Conservation (phyloP, 2,329 filamentous ascomycete species). For the Talaromyces funiculosus region DNA sequence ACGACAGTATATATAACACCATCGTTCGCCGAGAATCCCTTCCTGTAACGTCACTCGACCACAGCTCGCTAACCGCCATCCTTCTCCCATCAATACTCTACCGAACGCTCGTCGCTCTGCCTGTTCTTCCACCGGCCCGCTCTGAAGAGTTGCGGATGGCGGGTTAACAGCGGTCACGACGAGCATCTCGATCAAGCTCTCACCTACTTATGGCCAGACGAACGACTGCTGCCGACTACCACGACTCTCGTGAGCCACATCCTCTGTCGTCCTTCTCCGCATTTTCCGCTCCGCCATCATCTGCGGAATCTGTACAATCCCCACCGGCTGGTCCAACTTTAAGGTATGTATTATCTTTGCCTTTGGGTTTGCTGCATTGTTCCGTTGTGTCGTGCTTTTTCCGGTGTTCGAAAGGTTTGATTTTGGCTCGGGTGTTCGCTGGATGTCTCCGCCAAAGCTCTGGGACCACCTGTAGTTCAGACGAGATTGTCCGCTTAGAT, state of each 20-base stretch:
- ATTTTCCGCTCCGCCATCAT: constrained; percentile 24
- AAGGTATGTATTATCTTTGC: constrained; percentile 34
- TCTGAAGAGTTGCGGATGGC: constrained; percentile 37
- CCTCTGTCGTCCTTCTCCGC: constrained; percentile 27
- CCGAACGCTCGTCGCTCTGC: constrained; percentile 14
- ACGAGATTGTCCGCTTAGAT: background rate
- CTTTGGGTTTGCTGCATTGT: background rate
- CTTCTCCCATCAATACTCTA: background rate
- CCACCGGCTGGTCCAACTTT: constrained; percentile 24
- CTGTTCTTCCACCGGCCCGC: constrained; percentile 21
- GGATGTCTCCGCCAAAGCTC: background rate
- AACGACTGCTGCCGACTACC: constrained; percentile 39
- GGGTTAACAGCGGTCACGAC: constrained; percentile 35
- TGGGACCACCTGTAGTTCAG: background rate
- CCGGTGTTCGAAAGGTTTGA: background rate
- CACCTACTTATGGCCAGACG: constrained; percentile 44
- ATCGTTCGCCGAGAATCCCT: constrained; percentile 11
- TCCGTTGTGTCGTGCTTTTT: background rate
- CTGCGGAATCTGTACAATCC: constrained; percentile 18
- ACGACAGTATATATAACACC: background rate
- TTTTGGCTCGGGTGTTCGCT: background rate
- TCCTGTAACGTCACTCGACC: constrained; percentile 9
- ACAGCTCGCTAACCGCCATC: constrained; percentile 7
- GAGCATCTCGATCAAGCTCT: constrained; percentile 26
- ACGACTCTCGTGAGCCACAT: constrained; percentile 40